phyloP scores from a whole-genome alignment of 1,139 yeast genomes.

The Casaregolazyma suthepensis region DNA sequence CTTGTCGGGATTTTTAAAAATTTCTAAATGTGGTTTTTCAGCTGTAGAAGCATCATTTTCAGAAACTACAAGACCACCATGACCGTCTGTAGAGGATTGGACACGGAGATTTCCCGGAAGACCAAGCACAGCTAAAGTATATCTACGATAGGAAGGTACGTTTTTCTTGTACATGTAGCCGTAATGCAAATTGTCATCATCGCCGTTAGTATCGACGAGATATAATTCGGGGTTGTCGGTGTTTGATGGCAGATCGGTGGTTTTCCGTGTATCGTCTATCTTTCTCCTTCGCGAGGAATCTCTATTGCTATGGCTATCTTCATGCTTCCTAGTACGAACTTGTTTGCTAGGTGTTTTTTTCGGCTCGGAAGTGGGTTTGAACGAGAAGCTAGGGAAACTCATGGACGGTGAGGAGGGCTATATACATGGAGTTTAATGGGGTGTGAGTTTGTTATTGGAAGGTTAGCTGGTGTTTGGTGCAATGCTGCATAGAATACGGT shows the following conservation, averaged over 20 bases:
- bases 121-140: constrained; percentile 8
- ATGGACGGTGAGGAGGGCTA: neutral
- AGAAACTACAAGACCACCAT: neutral
- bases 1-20: neutral
- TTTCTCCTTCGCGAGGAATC: neutral
- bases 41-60: neutral
- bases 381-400: neutral
- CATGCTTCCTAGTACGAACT: neutral
- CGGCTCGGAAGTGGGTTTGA: neutral
- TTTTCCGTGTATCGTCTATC: neutral
- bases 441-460: neutral
- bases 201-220: constrained; percentile 13
- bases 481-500: neutral
- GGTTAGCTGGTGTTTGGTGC: neutral
- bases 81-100: neutral
- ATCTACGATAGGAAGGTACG: constrained; percentile 14
- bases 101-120: neutral
- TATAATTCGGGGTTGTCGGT: neutral
- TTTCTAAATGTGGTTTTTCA: constrained; percentile 3
- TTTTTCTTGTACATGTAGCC: constrained; percentile 13
- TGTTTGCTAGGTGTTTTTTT: neutral
- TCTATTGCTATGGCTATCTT: neutral
- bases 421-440: neutral
- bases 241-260: neutral
- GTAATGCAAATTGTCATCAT: constrained; percentile 10